Base-by-base conservation (phyloP, 140 eudicot genomes). In the Erigeron philadelphicus region DNA sequence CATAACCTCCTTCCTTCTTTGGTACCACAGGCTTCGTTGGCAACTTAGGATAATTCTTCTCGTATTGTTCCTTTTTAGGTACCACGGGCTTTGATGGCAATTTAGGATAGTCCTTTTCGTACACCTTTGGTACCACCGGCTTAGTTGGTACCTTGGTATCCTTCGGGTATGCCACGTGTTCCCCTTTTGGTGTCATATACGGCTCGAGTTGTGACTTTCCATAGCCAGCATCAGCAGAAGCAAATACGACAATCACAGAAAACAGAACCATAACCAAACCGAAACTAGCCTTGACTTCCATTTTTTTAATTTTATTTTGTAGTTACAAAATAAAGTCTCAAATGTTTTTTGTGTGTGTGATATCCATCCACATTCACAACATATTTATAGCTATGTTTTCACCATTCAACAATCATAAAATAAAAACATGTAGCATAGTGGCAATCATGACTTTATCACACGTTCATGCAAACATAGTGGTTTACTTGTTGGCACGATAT, bases 401-500 rank as follows among this genome's bases (percentile, higher is more conserved):
- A 7, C 61, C 72, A 12, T 59, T 43, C 41, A 52, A 41, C 40
- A 12, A 68, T 19, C 10, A 45, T 7, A 2, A 1, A 45, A 45
- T n/a, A 12, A 57, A 52, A 25, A 66, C 12, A 42, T 15, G 16
- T 48, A 46, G 55, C 58, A 58, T 75, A 67, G 72, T 67, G 70
- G 12, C 46, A 31, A 31, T 31, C 64, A 63, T 64, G 59, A 41
- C 49, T 53, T 42, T 16, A 4, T 31, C 4, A 41, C 42, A 72
- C 61, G 63, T 57, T 21, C 63, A 9, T 31, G 38, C 38, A 70
- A 75, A 61, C 50, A 69, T 68, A 67, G 72, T 73, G 79, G 71
- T 42, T 67, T 67, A 78, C 79, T 73, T 73, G 79, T 61, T 50
- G 35, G 79, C 82, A 78, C 82, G 82, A 66, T 70, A 13, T 45